Base-by-base conservation (phyloP, 2,329 filamentous ascomycete species). In the Monosporascus sp. region DNA sequence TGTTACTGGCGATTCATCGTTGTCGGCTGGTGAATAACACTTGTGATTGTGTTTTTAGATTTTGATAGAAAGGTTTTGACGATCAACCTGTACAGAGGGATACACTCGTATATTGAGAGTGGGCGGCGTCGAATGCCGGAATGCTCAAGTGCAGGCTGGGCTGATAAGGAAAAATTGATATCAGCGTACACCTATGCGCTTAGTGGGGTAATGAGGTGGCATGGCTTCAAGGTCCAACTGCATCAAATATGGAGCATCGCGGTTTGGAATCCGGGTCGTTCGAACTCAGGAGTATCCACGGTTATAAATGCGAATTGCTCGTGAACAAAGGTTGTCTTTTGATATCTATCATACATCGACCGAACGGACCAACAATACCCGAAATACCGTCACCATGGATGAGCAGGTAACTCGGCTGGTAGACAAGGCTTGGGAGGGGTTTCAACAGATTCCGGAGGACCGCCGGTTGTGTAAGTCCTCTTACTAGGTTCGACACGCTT, bases 371-470 rank as follows among this genome's bases (percentile, higher is more conserved):
- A 11, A 8, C 24, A 39, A 7, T 25, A n/a, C 46, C 24, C 27
- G 11, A 7, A 14, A 27, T 37, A 25, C 27, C 35, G 47, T 25
- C 48, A 57, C 52, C 0, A 95, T 96, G 90, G 88, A 95, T 49
- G 79, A 81, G n/a, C 87, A 92, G 72, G 82, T 95, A 14, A 68
- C 79, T 24, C 77, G 78, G 27, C 77, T 96, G 11, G 86, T 89
- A 3, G 75, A 87, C 50, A 91, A 90, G 73, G 80, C 80, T 55
- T 93, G 89, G 88, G 73, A 77, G 75, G 80, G 67, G 68, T 81
- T 77, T 68, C 74, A 74, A 62, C 67, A 74, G 56, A 79, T 74
- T 2, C 77, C 83, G 7, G 64, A 68, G 2, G 69, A 77, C 48
- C 69, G 65, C 24, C 75, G 80, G 46, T 66, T 82, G n/a, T 67